These are phyloP conservation scores for Exophiala aquamarina DNA, from an alignment of 2,329 filamentous ascomycete genomes.

Conservation along the genomic window DNA sequence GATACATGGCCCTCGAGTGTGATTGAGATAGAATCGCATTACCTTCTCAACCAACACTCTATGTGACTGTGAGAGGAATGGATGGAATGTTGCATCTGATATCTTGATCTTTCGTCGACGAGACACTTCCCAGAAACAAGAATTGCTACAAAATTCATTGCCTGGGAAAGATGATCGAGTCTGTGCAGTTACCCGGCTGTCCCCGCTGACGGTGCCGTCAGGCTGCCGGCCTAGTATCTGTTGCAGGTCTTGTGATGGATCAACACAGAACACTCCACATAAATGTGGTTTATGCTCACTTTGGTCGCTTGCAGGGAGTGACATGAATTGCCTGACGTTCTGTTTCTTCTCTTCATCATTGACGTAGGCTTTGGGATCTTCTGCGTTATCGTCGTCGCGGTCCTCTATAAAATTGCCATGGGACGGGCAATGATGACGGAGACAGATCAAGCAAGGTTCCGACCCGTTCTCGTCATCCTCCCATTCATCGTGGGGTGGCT, in stretches of 20 bases:
- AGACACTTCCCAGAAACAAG: conserved; percentile 24
- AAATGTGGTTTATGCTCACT: conserved; percentile 11
- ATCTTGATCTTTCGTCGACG: conserved; percentile 16
- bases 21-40: conserved; percentile 22
- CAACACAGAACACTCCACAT: conserved; percentile 29
- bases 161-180: conserved; percentile 13
- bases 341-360: conserved; percentile 25
- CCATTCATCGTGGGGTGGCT: conserved; percentile 10
- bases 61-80: conserved; percentile 13
- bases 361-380: conserved; percentile 21
- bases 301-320: conserved; percentile 2
- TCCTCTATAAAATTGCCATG: conserved; percentile 27
- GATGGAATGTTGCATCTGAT: conserved; percentile 12
- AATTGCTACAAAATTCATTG: conserved; percentile 16
- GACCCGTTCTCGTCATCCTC: neutral
- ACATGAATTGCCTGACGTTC: conserved; percentile 22
- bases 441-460: conserved; percentile 26
- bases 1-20: conserved; percentile 25
- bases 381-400: conserved; percentile 6
- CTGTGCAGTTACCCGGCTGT: conserved; percentile 1
- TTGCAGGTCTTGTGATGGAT: conserved; percentile 10
- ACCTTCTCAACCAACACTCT: conserved; percentile 14
- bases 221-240: conserved; percentile 12
- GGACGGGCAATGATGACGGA: conserved; percentile 26
- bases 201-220: conserved; percentile 8